These are phyloP conservation scores for Tolypocladium ophioglossoides DNA, from an alignment of 2,329 filamentous ascomycete genomes.

Conservation along the genomic window DNA sequence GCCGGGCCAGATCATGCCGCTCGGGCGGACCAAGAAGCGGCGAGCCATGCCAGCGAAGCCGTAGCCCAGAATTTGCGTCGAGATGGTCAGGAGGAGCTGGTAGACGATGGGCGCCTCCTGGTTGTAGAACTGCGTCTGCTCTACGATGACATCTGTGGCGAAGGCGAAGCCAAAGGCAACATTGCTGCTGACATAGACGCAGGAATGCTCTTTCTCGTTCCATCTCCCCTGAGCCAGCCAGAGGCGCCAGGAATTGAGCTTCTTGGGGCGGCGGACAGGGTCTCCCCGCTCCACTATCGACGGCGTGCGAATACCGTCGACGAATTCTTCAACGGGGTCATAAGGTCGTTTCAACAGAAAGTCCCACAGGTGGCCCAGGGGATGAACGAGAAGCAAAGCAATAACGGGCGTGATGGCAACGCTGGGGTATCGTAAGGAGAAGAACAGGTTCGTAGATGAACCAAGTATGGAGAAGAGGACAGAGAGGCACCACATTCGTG, in stretches of 20 bases:
- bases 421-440: constrained; percentile 81
- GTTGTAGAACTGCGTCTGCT: constrained; percentile 82
- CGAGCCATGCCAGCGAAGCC: constrained; percentile 75
- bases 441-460: constrained; percentile 79
- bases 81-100: constrained; percentile 72
- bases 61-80: constrained; percentile 79
- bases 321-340: constrained; percentile 37
- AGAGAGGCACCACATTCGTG: constrained; percentile 79
- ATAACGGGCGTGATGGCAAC: constrained; percentile 86
- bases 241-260: constrained; percentile 40
- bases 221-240: constrained; percentile 74
- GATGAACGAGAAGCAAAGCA: constrained; percentile 74
- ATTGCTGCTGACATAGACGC: constrained; percentile 83
- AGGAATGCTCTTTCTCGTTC: constrained; percentile 85
- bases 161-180: constrained; percentile 86
- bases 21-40: constrained; percentile 72
- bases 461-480: constrained; percentile 70
- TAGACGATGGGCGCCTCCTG: constrained; percentile 69
- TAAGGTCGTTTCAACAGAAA: constrained; percentile 53
- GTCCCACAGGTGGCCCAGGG: constrained; percentile 74
- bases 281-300: constrained; percentile 9
- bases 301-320: constrained; percentile 33
- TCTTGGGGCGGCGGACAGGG: constrained; percentile 12
- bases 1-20: constrained; percentile 86
- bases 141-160: constrained; percentile 81